phyloP scores from a whole-genome alignment of 2,329 filamentous ascomycete species.

The Venturia asperata region DNA sequence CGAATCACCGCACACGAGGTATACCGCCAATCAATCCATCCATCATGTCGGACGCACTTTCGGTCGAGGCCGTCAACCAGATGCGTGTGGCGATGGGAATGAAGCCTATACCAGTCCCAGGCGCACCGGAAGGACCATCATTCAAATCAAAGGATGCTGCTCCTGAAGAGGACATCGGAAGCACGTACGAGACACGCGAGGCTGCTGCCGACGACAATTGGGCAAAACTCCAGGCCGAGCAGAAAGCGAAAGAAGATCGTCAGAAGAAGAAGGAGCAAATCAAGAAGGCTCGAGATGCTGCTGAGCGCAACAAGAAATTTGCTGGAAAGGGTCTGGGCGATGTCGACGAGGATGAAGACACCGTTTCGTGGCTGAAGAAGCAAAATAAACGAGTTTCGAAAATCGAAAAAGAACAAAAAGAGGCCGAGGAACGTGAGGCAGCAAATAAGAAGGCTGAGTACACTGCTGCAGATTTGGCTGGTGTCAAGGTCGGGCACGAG shows the following conservation, averaged over 20 bases:
- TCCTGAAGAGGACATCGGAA: conserved; percentile 63
- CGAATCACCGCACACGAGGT: background rate
- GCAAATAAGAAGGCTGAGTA: conserved; percentile 67
- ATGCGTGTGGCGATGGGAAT: conserved; percentile 83
- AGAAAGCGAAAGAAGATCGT: conserved; percentile 64
- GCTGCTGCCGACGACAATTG: conserved; percentile 68
- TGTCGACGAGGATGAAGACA: conserved; percentile 60
- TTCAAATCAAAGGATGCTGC: conserved; percentile 50
- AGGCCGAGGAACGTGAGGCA: conserved; percentile 71
- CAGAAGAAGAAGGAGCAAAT: conserved; percentile 76
- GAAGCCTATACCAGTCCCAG: conserved; percentile 77
- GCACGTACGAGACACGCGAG: conserved; percentile 75
- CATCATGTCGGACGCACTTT: conserved; percentile 36
- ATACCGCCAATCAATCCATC: background rate
- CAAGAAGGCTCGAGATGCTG: conserved; percentile 79
- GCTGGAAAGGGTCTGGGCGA: conserved; percentile 83
- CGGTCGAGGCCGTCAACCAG: conserved; percentile 87
- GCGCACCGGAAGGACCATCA: conserved; percentile 46
- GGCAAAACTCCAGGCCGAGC: conserved; percentile 62
- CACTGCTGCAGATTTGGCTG: conserved; percentile 76
- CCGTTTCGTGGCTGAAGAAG: conserved; percentile 77
- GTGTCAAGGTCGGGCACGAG: conserved; percentile 88
- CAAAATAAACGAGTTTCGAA: conserved; percentile 93
- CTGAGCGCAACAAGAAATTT: conserved; percentile 66
- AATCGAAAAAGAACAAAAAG: conserved; percentile 63